Evolutionary conservation across 2,329 filamentous ascomycete genomes (phyloP), one percentile per base, ranked within the genome.

Genomic region (Clathrospora elynae): DNA sequence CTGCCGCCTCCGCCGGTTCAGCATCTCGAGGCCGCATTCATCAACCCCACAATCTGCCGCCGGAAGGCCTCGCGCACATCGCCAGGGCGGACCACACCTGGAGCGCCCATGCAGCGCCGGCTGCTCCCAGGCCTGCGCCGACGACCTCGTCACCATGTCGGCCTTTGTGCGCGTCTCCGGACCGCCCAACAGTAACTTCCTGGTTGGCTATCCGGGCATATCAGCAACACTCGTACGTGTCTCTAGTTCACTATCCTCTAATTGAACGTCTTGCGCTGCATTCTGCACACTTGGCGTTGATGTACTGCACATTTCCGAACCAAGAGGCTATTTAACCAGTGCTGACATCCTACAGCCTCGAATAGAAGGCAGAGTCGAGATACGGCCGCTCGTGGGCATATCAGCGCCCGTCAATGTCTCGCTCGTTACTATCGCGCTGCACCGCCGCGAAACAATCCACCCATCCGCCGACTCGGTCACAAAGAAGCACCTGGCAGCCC

Each of bases 361-460:
- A 68, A 92, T 99, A 75, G 92, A 96, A 78, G 93, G 93, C 62
- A 95, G 93, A 70, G 93, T 99, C 68, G 93, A 97, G 75, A 93
- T 99, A 61, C 84, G 93, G 48, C 93, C 93, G 28, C 85, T 84
- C 40, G 80, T 86, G 51, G 92, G 93, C 49, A 85, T 87, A 62
- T 92, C 90, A 12, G 90, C 90, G 60, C 90, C 93, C 28, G 91
- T 97, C 61, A 83, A 87, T 66, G 79, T 99, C 65, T 96, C 91
- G 34, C 83, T 96, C 57, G 92, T 97, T 57, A 91, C 91, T 61
- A 95, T 99, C 77, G 91, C 87, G 62, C 82, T 99, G 42, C 90
- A 95, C 66, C 86, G 91, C 62, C 85, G 90, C 75, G 93, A 99
- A 76, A 93, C 90, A 42, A 97, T 99, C 72, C 91, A 97, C 70